Evolutionary conservation across 2,329 filamentous ascomycete genomes (phyloP).

Genomic region (Trichoderma cornu-damae): DNA sequence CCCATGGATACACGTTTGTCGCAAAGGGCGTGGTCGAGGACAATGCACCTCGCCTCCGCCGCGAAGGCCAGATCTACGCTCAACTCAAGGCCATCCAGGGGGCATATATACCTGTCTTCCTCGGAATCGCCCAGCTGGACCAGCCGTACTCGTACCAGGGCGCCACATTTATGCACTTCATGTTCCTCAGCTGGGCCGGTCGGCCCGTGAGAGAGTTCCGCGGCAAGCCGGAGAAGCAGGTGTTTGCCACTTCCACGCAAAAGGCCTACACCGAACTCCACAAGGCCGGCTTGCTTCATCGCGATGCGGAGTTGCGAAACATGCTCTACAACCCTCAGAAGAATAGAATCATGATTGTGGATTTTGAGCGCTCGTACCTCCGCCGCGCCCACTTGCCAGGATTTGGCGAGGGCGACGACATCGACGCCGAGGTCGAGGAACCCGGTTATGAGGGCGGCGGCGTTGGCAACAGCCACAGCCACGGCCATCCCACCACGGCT

Average conservation of each 20-base stretch:
- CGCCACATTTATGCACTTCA: conserved; percentile 30
- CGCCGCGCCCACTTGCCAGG: conserved; percentile 1
- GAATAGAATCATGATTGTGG: conserved; percentile 29
- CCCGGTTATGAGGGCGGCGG: not conserved
- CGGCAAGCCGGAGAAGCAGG: not conserved
- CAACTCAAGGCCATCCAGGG: conserved; percentile 31
- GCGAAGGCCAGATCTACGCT: conserved; percentile 33
- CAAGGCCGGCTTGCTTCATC: conserved; percentile 25
- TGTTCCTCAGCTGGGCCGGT: conserved; percentile 33
- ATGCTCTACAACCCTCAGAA: conserved; percentile 28
- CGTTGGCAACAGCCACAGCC: not conserved
- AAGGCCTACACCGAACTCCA: conserved; percentile 18
- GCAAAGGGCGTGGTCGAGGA: conserved; percentile 35
- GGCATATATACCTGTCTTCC: conserved; percentile 32
- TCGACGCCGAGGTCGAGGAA: not conserved
- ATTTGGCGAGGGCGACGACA: not conserved
- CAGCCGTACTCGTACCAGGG: conserved; percentile 31
- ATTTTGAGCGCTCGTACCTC: conserved; percentile 30
- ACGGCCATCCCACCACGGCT: not conserved
- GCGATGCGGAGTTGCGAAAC: conserved; percentile 31
- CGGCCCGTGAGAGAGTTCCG: conserved; percentile 6
- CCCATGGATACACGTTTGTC: conserved; percentile 36
- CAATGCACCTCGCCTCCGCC: conserved; percentile 23
- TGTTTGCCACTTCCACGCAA: conserved; percentile 6
- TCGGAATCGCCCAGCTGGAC: conserved; percentile 30